A percentile compares a stretch with the other conserved stretches of the same genome.
Evolutionary conservation across 805 yeast genomes (phyloP).

Genomic region (Kuraishia borneana): DNA sequence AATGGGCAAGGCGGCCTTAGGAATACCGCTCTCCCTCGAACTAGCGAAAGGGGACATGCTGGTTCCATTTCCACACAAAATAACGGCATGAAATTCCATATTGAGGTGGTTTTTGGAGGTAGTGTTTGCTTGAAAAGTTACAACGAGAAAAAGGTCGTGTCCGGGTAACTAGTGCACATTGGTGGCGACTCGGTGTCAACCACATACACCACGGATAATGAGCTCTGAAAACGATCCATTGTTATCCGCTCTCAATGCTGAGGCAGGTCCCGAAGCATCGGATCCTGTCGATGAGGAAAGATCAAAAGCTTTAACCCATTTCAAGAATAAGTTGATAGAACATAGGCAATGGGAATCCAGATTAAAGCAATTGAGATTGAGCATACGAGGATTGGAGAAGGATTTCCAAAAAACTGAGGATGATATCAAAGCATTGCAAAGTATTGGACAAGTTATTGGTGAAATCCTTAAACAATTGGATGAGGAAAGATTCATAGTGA

Average conservation of each 20-base stretch:
- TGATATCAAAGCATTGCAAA: slow-evolving; percentile 92
- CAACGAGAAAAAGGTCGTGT: background rate
- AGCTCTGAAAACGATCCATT: slow-evolving; percentile 57
- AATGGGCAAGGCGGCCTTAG: slow-evolving; percentile 82
- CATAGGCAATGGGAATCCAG: slow-evolving; percentile 93
- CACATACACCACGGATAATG: no score
- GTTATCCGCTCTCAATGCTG: slow-evolving; percentile 47
- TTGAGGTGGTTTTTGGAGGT: background rate
- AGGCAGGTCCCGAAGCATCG: slow-evolving; percentile 11
- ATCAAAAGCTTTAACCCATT: slow-evolving; percentile 63
- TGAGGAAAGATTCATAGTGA: slow-evolving; percentile 89
- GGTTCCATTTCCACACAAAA: slow-evolving; percentile 80
- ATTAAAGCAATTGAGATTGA: slow-evolving; percentile 70
- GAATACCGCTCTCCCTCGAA: slow-evolving; percentile 47
- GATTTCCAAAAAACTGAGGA: slow-evolving; percentile 89
- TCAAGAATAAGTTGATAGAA: slow-evolving; percentile 78
- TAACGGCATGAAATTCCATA: slow-evolving; percentile 90
- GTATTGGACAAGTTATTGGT: slow-evolving; percentile 95
- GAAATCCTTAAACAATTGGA: slow-evolving; percentile 93
- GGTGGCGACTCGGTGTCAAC: no score
- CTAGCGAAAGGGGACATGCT: slow-evolving; percentile 63
- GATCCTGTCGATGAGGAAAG: slow-evolving; percentile 56
- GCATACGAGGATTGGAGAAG: slow-evolving; percentile 74
- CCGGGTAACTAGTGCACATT: background rate
- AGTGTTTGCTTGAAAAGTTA: background rate